Evolutionary conservation across 495 filamentous ascomycete genomes (phyloP).

Genomic region (Aspergillus leporis): DNA sequence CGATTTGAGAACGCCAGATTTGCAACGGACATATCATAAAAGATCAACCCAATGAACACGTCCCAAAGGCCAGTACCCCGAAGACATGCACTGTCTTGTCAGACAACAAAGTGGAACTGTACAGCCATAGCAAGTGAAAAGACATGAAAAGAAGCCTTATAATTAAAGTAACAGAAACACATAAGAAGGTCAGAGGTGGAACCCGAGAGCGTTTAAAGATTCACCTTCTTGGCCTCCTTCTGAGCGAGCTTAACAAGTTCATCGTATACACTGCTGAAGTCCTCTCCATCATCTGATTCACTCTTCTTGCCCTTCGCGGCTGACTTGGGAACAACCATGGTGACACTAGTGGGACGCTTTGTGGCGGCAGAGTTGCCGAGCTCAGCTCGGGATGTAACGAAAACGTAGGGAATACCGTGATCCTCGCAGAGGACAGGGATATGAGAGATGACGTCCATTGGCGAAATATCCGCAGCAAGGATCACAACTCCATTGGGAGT

Average conservation of each 20-base stretch:
- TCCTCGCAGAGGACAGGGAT: slow-evolving; percentile 97
- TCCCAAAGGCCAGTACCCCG: slow-evolving; percentile 46
- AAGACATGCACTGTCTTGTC: slow-evolving; percentile 47
- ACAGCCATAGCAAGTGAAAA: slow-evolving; percentile 43
- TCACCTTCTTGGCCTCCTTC: slow-evolving; percentile 61
- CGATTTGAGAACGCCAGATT: slow-evolving; percentile 47
- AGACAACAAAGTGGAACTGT: slow-evolving; percentile 46
- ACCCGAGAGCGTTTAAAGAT: slow-evolving; percentile 37
- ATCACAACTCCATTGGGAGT: slow-evolving; percentile 74
- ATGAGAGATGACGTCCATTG: slow-evolving; percentile 96
- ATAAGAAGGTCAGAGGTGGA: slow-evolving; percentile 18
- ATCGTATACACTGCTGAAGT: slow-evolving; percentile 71
- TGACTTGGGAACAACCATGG: slow-evolving; percentile 72
- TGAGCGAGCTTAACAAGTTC: slow-evolving; percentile 71
- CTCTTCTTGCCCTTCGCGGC: slow-evolving; percentile 53
- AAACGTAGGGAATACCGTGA: slow-evolving; percentile 92
- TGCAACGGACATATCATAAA: slow-evolving; percentile 44
- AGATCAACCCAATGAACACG: slow-evolving; percentile 33
- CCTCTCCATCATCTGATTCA: slow-evolving; percentile 55
- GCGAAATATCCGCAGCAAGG: slow-evolving; percentile 94
- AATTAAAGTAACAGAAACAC: slow-evolving; percentile 30
- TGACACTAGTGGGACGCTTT: slow-evolving; percentile 92
- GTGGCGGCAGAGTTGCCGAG: slow-evolving; percentile 88
- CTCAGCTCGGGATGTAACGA: slow-evolving; percentile 82
- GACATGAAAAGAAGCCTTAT: slow-evolving; percentile 29